Percentiles rank a stretch among this genome's conserved stretches.
Conservation (phyloP, 805 yeast species). For the Candida ortonii region DNA sequence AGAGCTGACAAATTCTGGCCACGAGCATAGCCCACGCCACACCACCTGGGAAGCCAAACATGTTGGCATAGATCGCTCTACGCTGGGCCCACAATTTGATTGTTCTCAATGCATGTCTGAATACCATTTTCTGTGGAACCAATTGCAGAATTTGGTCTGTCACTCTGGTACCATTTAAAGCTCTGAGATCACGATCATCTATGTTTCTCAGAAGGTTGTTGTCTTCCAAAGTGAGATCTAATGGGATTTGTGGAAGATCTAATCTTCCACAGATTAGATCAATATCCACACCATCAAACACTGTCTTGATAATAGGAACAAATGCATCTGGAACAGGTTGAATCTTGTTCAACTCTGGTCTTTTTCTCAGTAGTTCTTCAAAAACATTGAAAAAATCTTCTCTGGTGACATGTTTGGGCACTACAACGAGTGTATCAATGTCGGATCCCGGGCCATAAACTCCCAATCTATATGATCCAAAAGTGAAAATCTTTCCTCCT, state of each 20-base stretch:
- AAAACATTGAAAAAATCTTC: slow-evolving; percentile 88
- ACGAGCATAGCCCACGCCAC: slow-evolving; percentile 99
- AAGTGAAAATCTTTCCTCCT: slow-evolving; percentile 96
- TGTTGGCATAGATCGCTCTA: slow-evolving; percentile 90
- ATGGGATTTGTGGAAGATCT: slow-evolving; percentile 81
- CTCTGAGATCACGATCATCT: slow-evolving; percentile 87
- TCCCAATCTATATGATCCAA: slow-evolving; percentile 91
- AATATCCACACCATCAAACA: slow-evolving; percentile 86
- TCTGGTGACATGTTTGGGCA: slow-evolving; percentile 90
- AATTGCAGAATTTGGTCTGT: slow-evolving; percentile 88
- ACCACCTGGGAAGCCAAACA: slow-evolving; percentile 98
- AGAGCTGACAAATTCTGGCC: slow-evolving; percentile 95
- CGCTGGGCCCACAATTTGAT: slow-evolving; percentile 96
- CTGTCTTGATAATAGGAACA: slow-evolving; percentile 93
- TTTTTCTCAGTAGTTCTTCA: slow-evolving; percentile 59
- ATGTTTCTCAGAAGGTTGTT: slow-evolving; percentile 81
- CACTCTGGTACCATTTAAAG: slow-evolving; percentile 94
- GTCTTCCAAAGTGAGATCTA: slow-evolving; percentile 70
- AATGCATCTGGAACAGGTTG: slow-evolving; percentile 94
- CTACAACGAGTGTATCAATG: slow-evolving; percentile 95
- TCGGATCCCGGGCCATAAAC: slow-evolving; percentile 98
- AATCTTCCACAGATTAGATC: slow-evolving; percentile 85
- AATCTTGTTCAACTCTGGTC: slow-evolving; percentile 86
- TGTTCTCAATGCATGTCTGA: slow-evolving; percentile 88
- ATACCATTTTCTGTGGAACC: slow-evolving; percentile 91